Conservation (phyloP, 106 monocot genomes). For the Narthecium ossifragum region DNA sequence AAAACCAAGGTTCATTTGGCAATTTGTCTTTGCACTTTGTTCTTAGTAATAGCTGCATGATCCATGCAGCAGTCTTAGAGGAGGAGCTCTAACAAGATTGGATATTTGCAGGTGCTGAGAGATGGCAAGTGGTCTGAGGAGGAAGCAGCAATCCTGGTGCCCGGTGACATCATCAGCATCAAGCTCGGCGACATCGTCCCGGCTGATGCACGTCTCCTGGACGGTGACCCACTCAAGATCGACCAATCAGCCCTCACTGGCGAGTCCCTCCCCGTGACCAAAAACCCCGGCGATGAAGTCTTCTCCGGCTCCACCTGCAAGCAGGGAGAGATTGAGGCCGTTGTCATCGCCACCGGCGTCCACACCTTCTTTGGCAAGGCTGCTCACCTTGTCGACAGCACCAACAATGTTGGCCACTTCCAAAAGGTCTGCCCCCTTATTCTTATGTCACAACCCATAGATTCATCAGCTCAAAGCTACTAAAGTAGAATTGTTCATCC, state of each 20-base stretch:
- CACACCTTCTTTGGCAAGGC: slow-evolving; percentile 34
- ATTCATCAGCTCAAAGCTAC: too few species aligned
- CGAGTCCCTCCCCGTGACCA: slow-evolving; percentile 12
- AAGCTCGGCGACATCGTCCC: slow-evolving; percentile 28
- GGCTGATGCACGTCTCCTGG: slow-evolving; percentile 26
- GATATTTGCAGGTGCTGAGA: slow-evolving; percentile 16
- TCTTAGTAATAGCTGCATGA: too few species aligned
- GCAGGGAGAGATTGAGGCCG: slow-evolving; percentile 27
- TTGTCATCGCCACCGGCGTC: slow-evolving; percentile 28
- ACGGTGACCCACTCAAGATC: slow-evolving; percentile 20
- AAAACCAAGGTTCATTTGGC: too few species aligned
- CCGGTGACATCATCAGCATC: slow-evolving; percentile 17
- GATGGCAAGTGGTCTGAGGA: slow-evolving; percentile 21
- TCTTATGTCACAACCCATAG: too few species aligned
- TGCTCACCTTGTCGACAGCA: slow-evolving; percentile 28
- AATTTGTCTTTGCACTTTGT: too few species aligned
- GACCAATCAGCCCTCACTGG: slow-evolving; percentile 11
- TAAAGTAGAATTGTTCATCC: too few species aligned
- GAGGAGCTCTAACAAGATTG: too few species aligned
- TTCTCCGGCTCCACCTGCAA: slow-evolving; percentile 32
- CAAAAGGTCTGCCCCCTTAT: slow-evolving; percentile 4
- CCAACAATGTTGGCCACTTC: slow-evolving; percentile 16
- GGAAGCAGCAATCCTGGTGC: slow-evolving; percentile 24
- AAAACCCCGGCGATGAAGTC: too few species aligned
- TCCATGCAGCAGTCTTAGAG: too few species aligned